These are phyloP conservation scores for Colletotrichum musicola DNA, from an alignment of 2,329 filamentous ascomycete species.

Conservation along the genomic window DNA sequence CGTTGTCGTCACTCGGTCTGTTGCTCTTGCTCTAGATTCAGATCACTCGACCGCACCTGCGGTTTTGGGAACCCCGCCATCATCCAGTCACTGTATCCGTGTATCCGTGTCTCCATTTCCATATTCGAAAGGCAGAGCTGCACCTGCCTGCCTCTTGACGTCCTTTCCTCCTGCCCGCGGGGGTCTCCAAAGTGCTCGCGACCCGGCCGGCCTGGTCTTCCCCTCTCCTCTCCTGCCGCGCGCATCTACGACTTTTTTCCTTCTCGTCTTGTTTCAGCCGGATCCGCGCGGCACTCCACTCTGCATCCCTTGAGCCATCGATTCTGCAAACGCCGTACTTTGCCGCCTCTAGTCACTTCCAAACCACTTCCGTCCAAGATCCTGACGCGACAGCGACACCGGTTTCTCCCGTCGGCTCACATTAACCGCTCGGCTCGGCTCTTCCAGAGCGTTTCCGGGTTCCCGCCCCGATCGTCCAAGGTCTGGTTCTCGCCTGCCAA, in stretches of 20 bases:
- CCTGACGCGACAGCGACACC: neutral
- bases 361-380: neutral
- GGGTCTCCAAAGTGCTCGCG: slow-evolving; percentile 1
- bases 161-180: neutral
- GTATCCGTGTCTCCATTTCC: no score
- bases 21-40: no score
- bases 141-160: neutral
- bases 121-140: no score
- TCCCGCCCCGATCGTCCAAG: neutral
- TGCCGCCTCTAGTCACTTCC: neutral
- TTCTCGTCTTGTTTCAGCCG: slow-evolving; percentile 13
- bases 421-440: neutral
- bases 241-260: slow-evolving; percentile 7
- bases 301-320: neutral
- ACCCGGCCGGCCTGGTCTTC: slow-evolving; percentile 9
- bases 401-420: neutral
- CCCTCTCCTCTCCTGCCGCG: slow-evolving; percentile 18
- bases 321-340: neutral
- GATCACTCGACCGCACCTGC: slow-evolving; percentile 5
- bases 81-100: no score
- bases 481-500: neutral
- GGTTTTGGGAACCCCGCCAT: neutral
- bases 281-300: slow-evolving; percentile 19
- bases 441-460: neutral
- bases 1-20: no score